A percentile compares a stretch with the other conserved stretches of the same genome.
Evolutionary conservation across 2,329 filamentous ascomycete species (phyloP).

Genomic region (Plenodomus biglobosus): DNA sequence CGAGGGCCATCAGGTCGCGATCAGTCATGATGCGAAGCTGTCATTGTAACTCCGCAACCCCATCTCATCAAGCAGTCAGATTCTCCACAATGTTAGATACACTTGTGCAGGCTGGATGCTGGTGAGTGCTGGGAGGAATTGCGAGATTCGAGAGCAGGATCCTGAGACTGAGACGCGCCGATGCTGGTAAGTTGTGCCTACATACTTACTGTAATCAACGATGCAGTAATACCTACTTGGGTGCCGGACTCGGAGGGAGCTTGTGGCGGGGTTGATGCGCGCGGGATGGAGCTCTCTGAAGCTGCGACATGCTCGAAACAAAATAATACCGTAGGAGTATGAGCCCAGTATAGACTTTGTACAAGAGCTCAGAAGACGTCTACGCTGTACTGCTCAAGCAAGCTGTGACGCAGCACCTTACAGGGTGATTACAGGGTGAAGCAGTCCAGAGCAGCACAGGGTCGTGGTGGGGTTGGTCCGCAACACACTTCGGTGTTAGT

Average conservation of each 20-base stretch:
- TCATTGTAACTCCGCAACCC: conserved; percentile 7
- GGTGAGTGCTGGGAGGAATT: conserved; percentile 23
- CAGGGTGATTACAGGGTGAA: conserved; percentile 2
- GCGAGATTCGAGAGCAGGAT: conserved; percentile 11
- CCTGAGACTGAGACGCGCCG: conserved; percentile 17
- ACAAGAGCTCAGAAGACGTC: too few relatives aligned
- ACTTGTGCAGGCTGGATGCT: conserved; percentile 8
- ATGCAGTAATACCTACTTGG: conserved; percentile 17
- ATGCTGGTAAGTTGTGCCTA: conserved; percentile 14
- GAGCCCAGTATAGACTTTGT: too few relatives aligned
- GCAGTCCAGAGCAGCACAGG: conserved; percentile 5
- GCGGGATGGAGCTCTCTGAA: conserved; percentile 7
- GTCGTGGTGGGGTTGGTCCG: conserved; percentile 31
- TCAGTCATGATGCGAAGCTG: conserved; percentile 4
- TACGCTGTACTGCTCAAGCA: neutral
- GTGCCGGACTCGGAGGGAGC: conserved; percentile 25
- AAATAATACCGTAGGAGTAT: conserved; percentile 3
- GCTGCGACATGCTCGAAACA: conserved; percentile 25
- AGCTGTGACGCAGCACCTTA: neutral
- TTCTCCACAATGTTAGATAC: conserved; percentile 27
- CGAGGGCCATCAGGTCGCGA: conserved; percentile 1
- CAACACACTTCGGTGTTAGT: conserved; percentile 32
- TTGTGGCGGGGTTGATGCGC: conserved; percentile 21
- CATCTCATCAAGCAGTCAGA: conserved; percentile 11
- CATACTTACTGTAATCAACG: conserved; percentile 13